Evolutionary conservation across 441 rosid genomes (phyloP), one percentile per base, ranked within the genome.

Genomic region (Populus hybrid): DNA sequence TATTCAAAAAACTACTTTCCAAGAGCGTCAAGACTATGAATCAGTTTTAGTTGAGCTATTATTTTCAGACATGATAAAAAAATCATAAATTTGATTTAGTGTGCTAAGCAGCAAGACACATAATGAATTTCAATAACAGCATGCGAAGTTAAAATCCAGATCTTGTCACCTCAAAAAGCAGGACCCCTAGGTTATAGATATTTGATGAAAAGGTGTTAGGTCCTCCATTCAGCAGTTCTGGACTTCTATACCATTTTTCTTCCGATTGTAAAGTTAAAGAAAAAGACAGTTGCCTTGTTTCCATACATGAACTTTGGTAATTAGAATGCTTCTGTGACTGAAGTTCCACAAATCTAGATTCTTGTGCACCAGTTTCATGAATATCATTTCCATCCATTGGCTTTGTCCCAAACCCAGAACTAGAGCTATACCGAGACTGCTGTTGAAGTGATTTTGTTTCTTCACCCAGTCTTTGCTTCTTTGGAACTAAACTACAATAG

Each of bases 131-230:
- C 32, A 57, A 82, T 50, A 72, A 35, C 32, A 35, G 76, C 64
- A 72, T 26, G 40, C 8, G 11, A 68, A 70, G 76, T 18, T 10
- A 68, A 74, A 16, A 69, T 68, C 42, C 65, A 73, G 7, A 28
- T 73, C 21, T 35, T 65, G 83, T 81, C 78, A 93, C 97, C 95
- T 92, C 98, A 73, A 92, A 93, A 79, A 93, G 95, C 77, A 92
- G 90, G 85, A 92, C 87, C 24, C 98, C 97, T 65, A 93, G 90
- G 68, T 86, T 79, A 76, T 92, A 92, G 57, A 92, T 84, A 82
- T 93, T 90, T 32, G 95, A 87, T 46, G 88, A 81, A 78, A 87
- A 77, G 35, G 87, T 84, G 75, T 64, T 73, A 72, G 76, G 75
- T 79, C 88, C 88, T 68, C 83, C 89, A 50, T 81, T 79, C 12